phyloP scores from a whole-genome alignment of 805 yeast genomes.

The Torulaspora quercuum region DNA sequence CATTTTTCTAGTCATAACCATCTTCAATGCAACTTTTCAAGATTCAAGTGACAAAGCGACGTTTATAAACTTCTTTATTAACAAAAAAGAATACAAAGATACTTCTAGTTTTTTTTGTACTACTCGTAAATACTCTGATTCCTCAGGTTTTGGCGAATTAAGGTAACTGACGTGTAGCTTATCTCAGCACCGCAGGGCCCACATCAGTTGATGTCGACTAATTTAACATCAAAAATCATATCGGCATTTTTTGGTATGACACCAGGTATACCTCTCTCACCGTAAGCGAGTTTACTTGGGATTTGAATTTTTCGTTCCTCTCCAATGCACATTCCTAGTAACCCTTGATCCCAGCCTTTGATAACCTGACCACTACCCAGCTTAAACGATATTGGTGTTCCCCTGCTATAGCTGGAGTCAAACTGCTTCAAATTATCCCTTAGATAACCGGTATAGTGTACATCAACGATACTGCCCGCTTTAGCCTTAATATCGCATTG shows the following conservation, averaged over 20 bases:
- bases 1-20: neutral
- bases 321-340: conserved; percentile 80
- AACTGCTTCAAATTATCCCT: conserved; percentile 61
- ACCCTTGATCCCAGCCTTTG: conserved; percentile 88
- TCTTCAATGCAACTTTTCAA: too few relatives aligned
- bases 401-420: conserved; percentile 67
- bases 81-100: too few relatives aligned
- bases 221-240: conserved; percentile 40
- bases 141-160: too few relatives aligned
- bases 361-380: conserved; percentile 81
- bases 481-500: conserved; percentile 57
- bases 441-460: conserved; percentile 76
- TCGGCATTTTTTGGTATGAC: conserved; percentile 78
- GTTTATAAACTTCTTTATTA: too few relatives aligned
- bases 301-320: conserved; percentile 76
- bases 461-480: conserved; percentile 64
- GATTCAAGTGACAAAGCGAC: too few relatives aligned
- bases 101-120: too few relatives aligned
- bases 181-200: too few relatives aligned
- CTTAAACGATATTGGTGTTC: conserved; percentile 63
- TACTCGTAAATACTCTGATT: too few relatives aligned
- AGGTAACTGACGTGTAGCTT: too few relatives aligned
- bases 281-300: conserved; percentile 78
- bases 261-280: conserved; percentile 69
- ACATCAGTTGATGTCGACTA: conserved; percentile 20